These are phyloP conservation scores for Solanum chiquidenum DNA, from an alignment of 257 asterid genomes.

Conservation along the genomic window DNA sequence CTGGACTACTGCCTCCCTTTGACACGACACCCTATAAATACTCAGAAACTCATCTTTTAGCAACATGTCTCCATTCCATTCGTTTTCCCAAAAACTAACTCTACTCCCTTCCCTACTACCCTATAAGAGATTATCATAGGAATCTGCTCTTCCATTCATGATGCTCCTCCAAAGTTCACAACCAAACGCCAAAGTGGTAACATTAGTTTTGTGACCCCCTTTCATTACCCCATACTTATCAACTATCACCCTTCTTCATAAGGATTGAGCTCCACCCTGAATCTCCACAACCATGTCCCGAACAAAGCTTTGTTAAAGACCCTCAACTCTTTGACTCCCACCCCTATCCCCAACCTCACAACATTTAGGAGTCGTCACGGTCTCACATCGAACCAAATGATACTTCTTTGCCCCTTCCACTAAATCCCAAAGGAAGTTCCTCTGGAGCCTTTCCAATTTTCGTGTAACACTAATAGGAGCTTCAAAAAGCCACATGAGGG, in stretches of 20 bases:
- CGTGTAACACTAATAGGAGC: not conserved
- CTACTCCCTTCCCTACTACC: not conserved
- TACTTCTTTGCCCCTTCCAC: not conserved
- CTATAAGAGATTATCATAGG: not conserved
- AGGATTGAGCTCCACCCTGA: not conserved
- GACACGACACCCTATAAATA: not conserved
- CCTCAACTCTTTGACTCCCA: not conserved
- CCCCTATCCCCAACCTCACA: not conserved
- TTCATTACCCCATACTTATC: not conserved
- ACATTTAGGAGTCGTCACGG: not conserved
- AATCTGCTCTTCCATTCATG: not conserved
- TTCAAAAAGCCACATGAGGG: not conserved
- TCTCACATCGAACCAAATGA: not conserved
- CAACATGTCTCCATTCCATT: not conserved
- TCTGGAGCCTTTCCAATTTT: not conserved
- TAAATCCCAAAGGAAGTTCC: not conserved
- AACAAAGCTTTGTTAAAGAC: not conserved
- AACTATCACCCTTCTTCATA: not conserved
- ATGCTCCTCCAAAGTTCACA: not conserved
- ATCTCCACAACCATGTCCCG: not conserved
- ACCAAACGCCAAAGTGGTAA: not conserved
- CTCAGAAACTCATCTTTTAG: no score
- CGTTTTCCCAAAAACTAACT: not conserved
- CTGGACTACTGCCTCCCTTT: not conserved
- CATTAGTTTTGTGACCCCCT: not conserved